Conservation (phyloP, 192 early-diverging fungal species). For the Umbelopsis isabellina region DNA sequence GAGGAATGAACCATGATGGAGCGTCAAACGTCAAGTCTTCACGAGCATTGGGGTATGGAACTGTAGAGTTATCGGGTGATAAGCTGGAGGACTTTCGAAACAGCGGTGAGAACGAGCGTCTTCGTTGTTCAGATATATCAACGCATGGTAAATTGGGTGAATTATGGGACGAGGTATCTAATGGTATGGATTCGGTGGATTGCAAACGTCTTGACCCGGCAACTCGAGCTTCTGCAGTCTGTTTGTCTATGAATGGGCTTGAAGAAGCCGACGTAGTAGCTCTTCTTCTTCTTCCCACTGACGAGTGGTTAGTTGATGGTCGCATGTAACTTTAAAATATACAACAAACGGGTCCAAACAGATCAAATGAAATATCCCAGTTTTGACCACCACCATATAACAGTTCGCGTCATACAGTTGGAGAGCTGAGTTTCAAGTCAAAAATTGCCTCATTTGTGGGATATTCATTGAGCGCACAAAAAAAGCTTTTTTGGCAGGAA, state of each 20-base stretch:
- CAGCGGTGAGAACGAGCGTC: slow-evolving; percentile 7
- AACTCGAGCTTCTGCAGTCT: neutral
- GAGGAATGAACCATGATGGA: slow-evolving; percentile 12
- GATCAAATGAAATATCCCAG: no score
- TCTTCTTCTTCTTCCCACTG: slow-evolving; percentile 15
- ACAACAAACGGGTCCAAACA: no score
- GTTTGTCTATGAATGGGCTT: neutral
- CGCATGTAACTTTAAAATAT: neutral
- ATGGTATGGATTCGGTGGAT: slow-evolving; percentile 16
- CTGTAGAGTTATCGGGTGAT: neutral
- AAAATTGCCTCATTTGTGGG: no score
- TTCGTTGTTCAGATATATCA: slow-evolving; percentile 13
- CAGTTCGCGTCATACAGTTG: neutral
- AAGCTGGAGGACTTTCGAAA: neutral
- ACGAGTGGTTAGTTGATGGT: neutral
- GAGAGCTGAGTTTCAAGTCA: no score
- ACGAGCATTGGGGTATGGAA: slow-evolving; percentile 14
- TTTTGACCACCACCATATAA: neutral
- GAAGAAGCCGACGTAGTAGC: slow-evolving; percentile 13
- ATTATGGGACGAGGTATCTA: neutral
- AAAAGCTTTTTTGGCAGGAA: neutral
- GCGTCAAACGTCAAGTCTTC: slow-evolving; percentile 1
- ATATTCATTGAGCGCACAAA: neutral
- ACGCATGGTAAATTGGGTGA: neutral
- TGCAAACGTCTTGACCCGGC: neutral